These are phyloP conservation scores for Boeremia exigua DNA, from an alignment of 2,329 filamentous ascomycete genomes.

Conservation along the genomic window DNA sequence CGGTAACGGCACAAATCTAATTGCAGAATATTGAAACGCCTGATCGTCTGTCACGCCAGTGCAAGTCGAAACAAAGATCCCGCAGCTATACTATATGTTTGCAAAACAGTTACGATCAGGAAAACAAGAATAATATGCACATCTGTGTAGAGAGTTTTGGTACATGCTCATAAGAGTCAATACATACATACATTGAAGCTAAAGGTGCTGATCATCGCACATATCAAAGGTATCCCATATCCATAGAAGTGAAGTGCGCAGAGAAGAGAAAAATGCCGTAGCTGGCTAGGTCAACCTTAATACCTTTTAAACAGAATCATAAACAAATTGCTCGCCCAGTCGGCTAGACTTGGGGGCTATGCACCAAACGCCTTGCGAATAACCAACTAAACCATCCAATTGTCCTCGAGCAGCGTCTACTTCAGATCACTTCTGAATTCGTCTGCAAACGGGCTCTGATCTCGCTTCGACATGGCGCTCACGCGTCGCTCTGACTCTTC, in stretches of 20 bases:
- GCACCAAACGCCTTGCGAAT: constrained; percentile 20
- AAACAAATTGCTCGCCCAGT: constrained; percentile 18
- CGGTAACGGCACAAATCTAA: constrained; percentile 7
- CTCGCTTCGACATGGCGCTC: constrained; percentile 36
- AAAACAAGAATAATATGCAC: background rate
- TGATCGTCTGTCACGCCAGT: constrained; percentile 12
- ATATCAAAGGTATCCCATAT: constrained; percentile 8
- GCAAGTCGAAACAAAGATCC: constrained; percentile 15
- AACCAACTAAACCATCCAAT: background rate
- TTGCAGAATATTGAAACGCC: constrained; percentile 8
- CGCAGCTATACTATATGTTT: background rate
- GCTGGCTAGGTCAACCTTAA: constrained; percentile 15
- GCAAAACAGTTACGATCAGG: background rate
- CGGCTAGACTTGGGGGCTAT: constrained; percentile 17
- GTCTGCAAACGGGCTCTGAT: constrained; percentile 45
- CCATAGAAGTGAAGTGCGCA: constrained; percentile 10
- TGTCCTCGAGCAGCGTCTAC: constrained; percentile 2
- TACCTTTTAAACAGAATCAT: constrained; percentile 13
- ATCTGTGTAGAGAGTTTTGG: background rate
- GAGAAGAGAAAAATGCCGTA: constrained; percentile 16
- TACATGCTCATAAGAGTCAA: constrained; percentile 11
- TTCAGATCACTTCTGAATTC: constrained; percentile 27
- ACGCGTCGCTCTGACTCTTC: constrained; percentile 53
- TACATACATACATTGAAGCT: constrained; percentile 20
- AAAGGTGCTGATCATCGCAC: constrained; percentile 13